These are phyloP conservation scores for Ceratobasidium sp. DNA, from an alignment of 1,284 basidiomycete genomes.

Conservation along the genomic window DNA sequence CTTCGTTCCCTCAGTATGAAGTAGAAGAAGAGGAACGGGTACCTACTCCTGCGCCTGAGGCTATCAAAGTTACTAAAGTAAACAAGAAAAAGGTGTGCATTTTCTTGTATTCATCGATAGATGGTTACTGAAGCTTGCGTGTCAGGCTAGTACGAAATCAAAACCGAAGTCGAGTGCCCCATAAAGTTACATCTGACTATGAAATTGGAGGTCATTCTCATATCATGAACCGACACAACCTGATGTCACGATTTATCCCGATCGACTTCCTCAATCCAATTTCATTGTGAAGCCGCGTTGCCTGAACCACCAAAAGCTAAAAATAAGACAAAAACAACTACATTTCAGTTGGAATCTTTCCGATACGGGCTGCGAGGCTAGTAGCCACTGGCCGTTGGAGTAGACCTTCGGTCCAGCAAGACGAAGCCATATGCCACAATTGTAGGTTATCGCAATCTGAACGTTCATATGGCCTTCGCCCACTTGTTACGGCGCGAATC, in stretches of 20 bases:
- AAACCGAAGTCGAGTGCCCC: slow-evolving; percentile 20
- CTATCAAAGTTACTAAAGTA: slow-evolving; percentile 78
- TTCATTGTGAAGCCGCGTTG: no score
- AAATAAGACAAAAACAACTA: no score
- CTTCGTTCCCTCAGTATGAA: slow-evolving; percentile 74
- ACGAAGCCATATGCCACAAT: slow-evolving; percentile 15
- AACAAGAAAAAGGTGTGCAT: slow-evolving; percentile 70
- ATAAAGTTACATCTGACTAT: not conserved
- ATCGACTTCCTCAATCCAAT: no score
- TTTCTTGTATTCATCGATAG: no score
- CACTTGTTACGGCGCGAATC: slow-evolving; percentile 8
- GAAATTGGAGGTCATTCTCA: not conserved
- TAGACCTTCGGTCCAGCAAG: slow-evolving; percentile 30
- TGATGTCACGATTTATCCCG: no score
- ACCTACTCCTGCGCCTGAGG: slow-evolving; percentile 69
- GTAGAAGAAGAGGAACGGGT: slow-evolving; percentile 64
- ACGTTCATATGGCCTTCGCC: slow-evolving; percentile 11
- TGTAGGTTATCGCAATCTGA: slow-evolving; percentile 5
- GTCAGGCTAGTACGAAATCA: slow-evolving; percentile 7
- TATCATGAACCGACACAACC: no score
- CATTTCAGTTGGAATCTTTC: not conserved
- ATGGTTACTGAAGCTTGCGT: not conserved
- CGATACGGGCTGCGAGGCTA: slow-evolving; percentile 6
- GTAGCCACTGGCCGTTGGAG: slow-evolving; percentile 11
- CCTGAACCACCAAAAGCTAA: no score